Evolutionary conservation across 805 yeast species (phyloP).

Genomic region (Isabelozyma gotoi): DNA sequence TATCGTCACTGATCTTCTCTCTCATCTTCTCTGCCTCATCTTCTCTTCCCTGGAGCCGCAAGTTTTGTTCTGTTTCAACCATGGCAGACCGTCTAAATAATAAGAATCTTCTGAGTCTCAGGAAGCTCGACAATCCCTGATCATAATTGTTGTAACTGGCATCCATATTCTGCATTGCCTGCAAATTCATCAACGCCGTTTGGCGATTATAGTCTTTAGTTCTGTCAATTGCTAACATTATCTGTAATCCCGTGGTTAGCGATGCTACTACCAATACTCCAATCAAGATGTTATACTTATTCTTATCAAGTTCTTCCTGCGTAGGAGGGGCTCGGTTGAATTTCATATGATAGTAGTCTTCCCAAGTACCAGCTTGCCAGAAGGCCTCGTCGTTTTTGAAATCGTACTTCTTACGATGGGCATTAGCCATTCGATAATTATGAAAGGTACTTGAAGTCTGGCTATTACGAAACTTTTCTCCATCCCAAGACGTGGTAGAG

Average conservation of each 20-base stretch:
- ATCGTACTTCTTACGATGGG: conserved; percentile 30
- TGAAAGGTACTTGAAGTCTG: conserved; percentile 21
- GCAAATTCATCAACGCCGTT: conserved; percentile 23
- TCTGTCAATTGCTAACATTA: conserved; percentile 36
- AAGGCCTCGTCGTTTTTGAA: conserved; percentile 42
- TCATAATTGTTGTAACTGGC: conserved; percentile 26
- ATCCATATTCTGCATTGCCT: conserved; percentile 27
- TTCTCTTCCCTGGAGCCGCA: conserved; percentile 11
- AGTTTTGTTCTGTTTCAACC: conserved; percentile 15
- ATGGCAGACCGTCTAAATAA: conserved; percentile 28
- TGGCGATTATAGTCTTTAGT: conserved; percentile 28
- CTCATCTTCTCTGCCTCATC: conserved; percentile 13
- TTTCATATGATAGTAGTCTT: conserved; percentile 51
- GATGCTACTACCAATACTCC: conserved; percentile 33
- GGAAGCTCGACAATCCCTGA: conserved; percentile 24
- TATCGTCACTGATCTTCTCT: neutral
- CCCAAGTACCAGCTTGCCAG: conserved; percentile 68
- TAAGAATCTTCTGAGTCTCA: conserved; percentile 34
- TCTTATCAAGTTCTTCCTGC: conserved; percentile 39
- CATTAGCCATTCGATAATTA: conserved; percentile 37
- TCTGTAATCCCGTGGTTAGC: conserved; percentile 31
- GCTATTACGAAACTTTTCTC: conserved; percentile 13
- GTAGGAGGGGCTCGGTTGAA: conserved; percentile 39
- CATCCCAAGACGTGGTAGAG: conserved; percentile 27
- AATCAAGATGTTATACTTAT: conserved; percentile 40